Evolutionary conservation across 139 green algal species (phyloP).

Genomic region (Cymbomonas tetramitiformis): DNA sequence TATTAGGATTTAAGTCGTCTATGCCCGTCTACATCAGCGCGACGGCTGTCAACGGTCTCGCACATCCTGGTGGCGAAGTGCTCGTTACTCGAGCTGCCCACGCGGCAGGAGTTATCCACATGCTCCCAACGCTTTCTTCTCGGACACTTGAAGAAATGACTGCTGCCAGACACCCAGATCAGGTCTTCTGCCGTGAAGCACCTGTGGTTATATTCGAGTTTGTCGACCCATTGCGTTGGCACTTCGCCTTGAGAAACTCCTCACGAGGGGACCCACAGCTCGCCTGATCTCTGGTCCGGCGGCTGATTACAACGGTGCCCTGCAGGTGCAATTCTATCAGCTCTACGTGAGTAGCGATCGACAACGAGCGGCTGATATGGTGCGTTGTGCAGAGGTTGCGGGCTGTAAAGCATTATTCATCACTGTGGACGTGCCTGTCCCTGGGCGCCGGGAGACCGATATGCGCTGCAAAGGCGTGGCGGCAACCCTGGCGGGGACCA

Average conservation of each 20-base stretch:
- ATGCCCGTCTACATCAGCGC: slow-evolving; percentile 50
- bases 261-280: no score
- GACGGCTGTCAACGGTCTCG: slow-evolving; percentile 59
- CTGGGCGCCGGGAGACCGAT: slow-evolving; percentile 54
- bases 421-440: slow-evolving; percentile 67
- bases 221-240: no score
- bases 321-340: slow-evolving; percentile 56
- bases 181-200: no score
- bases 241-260: no score
- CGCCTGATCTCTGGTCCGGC: no score
- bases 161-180: neutral
- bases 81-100: slow-evolving; percentile 34
- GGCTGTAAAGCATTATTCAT: slow-evolving; percentile 67
- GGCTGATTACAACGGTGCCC: neutral
- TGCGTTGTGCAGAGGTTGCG: slow-evolving; percentile 39
- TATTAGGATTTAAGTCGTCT: neutral
- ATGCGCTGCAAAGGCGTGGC: slow-evolving; percentile 17
- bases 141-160: neutral
- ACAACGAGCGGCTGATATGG: slow-evolving; percentile 39
- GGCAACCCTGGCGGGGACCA: neutral
- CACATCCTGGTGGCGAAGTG: slow-evolving; percentile 46
- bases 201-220: no score
- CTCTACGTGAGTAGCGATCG: slow-evolving; percentile 54
- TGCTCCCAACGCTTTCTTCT: neutral
- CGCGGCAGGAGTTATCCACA: slow-evolving; percentile 19